Percentiles rank a stretch among this genome's conserved stretches.
Evolutionary conservation across 1,284 basidiomycete genomes (phyloP).

Genomic region (Fistulina hepatica): DNA sequence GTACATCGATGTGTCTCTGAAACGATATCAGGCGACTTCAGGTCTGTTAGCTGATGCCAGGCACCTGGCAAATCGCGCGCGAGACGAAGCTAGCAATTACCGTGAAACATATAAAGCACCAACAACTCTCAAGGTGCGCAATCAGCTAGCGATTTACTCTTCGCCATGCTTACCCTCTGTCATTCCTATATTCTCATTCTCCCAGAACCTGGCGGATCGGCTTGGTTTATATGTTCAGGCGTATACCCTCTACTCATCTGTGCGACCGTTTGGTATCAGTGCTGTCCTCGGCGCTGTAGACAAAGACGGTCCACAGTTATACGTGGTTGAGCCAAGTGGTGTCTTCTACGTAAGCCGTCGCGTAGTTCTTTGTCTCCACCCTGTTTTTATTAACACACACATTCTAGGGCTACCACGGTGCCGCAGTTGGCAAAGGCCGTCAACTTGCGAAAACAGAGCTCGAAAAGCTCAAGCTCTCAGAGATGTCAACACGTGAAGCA

Average conservation of each 20-base stretch:
- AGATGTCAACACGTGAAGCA: slow-evolving; percentile 75
- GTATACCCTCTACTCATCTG: slow-evolving; percentile 97
- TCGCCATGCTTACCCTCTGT: background rate
- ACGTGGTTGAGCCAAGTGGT: slow-evolving; percentile 92
- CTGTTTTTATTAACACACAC: slow-evolving; percentile 5
- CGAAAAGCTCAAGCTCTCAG: slow-evolving; percentile 85
- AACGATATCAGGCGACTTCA: slow-evolving; percentile 74
- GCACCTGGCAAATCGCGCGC: slow-evolving; percentile 77
- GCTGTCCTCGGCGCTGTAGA: slow-evolving; percentile 88
- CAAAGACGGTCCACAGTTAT: slow-evolving; percentile 80
- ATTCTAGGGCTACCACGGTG: slow-evolving; percentile 81
- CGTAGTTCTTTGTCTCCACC: slow-evolving; percentile 1
- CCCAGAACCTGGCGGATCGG: slow-evolving; percentile 72
- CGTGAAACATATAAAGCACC: slow-evolving; percentile 70
- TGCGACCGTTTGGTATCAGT: slow-evolving; percentile 93
- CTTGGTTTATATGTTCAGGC: slow-evolving; percentile 86
- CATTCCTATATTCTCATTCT: slow-evolving; percentile 3
- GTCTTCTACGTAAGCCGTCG: slow-evolving; percentile 74
- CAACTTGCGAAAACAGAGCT: slow-evolving; percentile 97
- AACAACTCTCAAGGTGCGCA: slow-evolving; percentile 69
- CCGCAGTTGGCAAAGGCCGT: slow-evolving; percentile 92
- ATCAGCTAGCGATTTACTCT: slow-evolving; percentile 10
- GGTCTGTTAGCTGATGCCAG: slow-evolving; percentile 93
- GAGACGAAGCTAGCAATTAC: slow-evolving; percentile 75
- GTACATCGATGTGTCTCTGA: background rate